A percentile compares a stretch with the other conserved stretches of the same genome.
These are phyloP conservation scores for Salpingoeca rosetta DNA, from an alignment of 78 protist genomes.

Conservation along the genomic window DNA sequence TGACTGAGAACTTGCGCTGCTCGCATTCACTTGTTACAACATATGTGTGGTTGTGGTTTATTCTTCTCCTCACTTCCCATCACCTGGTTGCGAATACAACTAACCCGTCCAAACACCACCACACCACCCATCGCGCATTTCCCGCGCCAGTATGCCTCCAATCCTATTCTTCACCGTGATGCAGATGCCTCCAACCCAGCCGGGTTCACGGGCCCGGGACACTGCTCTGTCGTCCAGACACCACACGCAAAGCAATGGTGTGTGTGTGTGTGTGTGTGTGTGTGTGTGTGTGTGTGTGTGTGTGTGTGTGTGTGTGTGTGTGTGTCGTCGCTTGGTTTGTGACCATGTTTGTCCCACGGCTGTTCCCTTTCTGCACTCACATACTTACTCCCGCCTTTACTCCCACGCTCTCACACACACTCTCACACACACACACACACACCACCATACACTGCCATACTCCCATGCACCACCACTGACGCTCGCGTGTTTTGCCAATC, in stretches of 20 bases:
- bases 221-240: background rate
- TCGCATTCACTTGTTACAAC: too few relatives aligned
- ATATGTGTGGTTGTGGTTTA: too few relatives aligned
- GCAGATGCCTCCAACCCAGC: background rate
- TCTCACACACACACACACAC: background rate
- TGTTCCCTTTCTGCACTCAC: background rate
- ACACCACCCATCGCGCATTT: background rate
- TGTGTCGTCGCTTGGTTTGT: background rate
- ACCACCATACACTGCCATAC: background rate
- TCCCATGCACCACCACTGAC: background rate
- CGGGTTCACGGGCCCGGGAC: background rate
- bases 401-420: background rate
- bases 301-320: background rate
- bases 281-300: background rate
- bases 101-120: background rate
- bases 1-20: too few relatives aligned
- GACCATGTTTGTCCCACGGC: background rate
- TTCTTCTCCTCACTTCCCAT: background rate
- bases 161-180: background rate
- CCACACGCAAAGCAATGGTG: too few relatives aligned
- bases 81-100: background rate
- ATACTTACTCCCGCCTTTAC: background rate
- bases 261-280: background rate
- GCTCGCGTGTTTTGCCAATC: too few relatives aligned
- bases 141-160: background rate